Evolutionary conservation across 305 asterid species (phyloP), one percentile per base, ranked within the genome.

Genomic region (Fraxinus baroniana): DNA sequence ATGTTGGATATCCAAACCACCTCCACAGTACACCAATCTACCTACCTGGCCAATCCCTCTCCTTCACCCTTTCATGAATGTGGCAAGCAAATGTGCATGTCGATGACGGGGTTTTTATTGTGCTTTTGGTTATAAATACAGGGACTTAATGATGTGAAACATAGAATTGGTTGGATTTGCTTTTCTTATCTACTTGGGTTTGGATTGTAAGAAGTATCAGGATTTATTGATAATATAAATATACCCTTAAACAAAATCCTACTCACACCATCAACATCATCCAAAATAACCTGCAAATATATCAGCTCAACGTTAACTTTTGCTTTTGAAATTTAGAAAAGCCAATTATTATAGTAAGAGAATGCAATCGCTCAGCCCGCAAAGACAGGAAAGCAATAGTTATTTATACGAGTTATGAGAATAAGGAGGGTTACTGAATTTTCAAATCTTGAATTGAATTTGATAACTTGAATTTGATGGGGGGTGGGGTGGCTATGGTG

Each of bases 41-140:
- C 49, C 13, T 39, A 8, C 49, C 49, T 13, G 1, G 15, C 49
- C 13, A 37, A 8, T 8, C 44, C 13, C 46, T 39, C 49, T 39
- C 49, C 49, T 7, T 9, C 49, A 39, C 49, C 49, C 15, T 39
- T 39, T 39, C 3, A 41, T 41, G n/a, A 44, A 44, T 44, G 55
- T 44, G 55, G 55, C 5, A 0, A 44, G 5, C 55, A 44, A 44
- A 44, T 44, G 55, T 5, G 1, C 8, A 4, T 0, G n/a, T 44
- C 1, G 5, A 44, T 44, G 55, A 12, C 4, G 1, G 4, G 4
- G 10, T 78, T 70, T 84, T 20, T 3, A 3, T 28, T 74, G 28
- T 64, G 0, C 17, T 66, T 4, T 41, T 71, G 13, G 80, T 57
- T 75, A 55, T 70, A 46, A 79, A 77, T 86, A 89, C 89, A 84